Evolutionary conservation across 208 protist species (phyloP), one percentile per base, ranked within the genome.

Genomic region (Acanthamoeba culbertsoni): DNA sequence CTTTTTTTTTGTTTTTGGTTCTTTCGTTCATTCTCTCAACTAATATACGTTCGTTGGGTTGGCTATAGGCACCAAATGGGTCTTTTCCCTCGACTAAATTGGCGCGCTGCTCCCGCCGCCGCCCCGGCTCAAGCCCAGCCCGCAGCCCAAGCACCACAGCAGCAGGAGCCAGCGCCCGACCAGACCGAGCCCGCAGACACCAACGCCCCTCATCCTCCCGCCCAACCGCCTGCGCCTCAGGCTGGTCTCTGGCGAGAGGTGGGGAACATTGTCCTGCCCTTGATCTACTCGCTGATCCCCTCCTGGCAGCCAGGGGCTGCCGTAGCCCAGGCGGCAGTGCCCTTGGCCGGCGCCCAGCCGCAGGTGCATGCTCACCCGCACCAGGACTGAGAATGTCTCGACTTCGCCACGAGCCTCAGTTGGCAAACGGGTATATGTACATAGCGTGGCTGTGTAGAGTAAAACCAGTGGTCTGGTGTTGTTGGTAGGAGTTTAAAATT

Each of bases 241-340:
- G 14, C 35, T 75, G 77, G 77, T 2, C 48, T 88, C 23, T 42
- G 31, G 48, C 43, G 46, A 16, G 77, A 88, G 77, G 1, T 88
- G 77, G 77, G 62, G 77, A 88, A 88, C 77, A 4, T 88, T n/a
- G 18, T 88, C 43, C 28, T 88, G 77, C 77, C 77, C 23, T 88
- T 88, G n/a, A 10, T 88, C 51, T 88, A 88, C 77, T 88, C 77
- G 42, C 77, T 88, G 31, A 43, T 88, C 28, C 77, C 77, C 5
- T 45, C 77, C 14, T 88, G 77, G 77, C 77, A 88, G 28, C 77
- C 77, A 35, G 20, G 28, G 1, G 46, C n/a, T 26, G 65, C 35
- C n/a, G 31, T 77, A 28, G 43, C 75, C 75, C 75, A 59, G 45
- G 42, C 75, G 16, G 28, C n/a, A n/a, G n/a, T 86, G 26, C 75